These are phyloP conservation scores for Penicillium sp. DNA, from an alignment of 2,329 filamentous ascomycete genomes.

Conservation along the genomic window DNA sequence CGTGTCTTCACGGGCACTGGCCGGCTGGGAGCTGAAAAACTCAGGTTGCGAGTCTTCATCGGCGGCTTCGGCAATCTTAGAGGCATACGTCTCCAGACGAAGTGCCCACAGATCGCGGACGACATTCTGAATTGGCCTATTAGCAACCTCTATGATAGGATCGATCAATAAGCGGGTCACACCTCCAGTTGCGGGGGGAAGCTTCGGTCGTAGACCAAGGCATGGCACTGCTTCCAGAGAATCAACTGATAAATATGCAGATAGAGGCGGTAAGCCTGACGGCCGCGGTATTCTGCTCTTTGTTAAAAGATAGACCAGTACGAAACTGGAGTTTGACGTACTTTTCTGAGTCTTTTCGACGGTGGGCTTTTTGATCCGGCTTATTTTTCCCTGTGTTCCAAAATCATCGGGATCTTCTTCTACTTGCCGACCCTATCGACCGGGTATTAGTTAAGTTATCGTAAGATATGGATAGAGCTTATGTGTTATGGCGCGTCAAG, in stretches of 20 bases:
- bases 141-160: background rate
- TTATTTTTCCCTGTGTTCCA: constrained; percentile 64
- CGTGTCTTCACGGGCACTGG: constrained; percentile 47
- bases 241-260: constrained; percentile 84
- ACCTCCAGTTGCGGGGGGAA: constrained; percentile 77
- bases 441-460: background rate
- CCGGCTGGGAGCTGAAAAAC: constrained; percentile 65
- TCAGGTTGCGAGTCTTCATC: constrained; percentile 49
- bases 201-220: constrained; percentile 69
- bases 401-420: constrained; percentile 72
- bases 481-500: background rate
- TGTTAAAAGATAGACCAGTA: constrained; percentile 5
- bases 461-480: background rate
- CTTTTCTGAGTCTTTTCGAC: constrained; percentile 58
- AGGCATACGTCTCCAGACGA: constrained; percentile 64
- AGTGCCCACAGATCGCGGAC: constrained; percentile 86
- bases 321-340: constrained; percentile 32
- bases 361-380: constrained; percentile 58
- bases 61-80: constrained; percentile 46
- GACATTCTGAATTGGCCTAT: constrained; percentile 53
- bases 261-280: constrained; percentile 75
- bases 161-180: constrained; percentile 3
- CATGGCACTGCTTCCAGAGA: constrained; percentile 78
- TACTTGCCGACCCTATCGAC: constrained; percentile 47
- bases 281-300: constrained; percentile 61